phyloP scores from a whole-genome alignment of 2,329 filamentous ascomycete species.

The Colletotrichum sp. region DNA sequence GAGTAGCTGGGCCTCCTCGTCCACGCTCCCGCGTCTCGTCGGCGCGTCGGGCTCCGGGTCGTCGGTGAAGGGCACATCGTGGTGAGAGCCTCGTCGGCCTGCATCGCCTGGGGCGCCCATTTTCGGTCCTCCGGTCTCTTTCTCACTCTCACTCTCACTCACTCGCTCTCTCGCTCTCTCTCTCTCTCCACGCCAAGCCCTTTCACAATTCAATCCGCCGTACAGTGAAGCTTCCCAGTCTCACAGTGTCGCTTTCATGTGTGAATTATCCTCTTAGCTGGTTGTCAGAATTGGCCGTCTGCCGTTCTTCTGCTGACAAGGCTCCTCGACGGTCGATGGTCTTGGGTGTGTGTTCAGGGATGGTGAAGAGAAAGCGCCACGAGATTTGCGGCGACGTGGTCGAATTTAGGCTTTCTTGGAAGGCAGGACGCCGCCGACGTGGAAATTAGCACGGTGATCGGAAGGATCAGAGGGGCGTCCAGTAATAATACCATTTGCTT shows the following conservation, averaged over 20 bases:
- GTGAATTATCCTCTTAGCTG: background rate
- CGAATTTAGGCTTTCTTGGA: background rate
- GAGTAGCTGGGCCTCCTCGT: conserved; percentile 6
- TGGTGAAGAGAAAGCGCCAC: background rate
- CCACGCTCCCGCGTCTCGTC: background rate
- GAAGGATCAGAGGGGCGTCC: background rate
- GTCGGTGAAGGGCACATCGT: conserved; percentile 10
- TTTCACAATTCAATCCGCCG: background rate
- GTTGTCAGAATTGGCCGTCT: background rate
- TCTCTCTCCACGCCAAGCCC: background rate
- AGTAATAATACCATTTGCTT: background rate
- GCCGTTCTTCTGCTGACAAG: background rate
- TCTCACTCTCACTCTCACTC: background rate
- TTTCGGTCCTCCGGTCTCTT: background rate
- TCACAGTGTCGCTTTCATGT: background rate
- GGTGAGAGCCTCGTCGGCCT: background rate
- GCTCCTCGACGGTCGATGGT: background rate
- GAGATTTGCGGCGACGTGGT: background rate
- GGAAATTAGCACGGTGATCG: conserved; percentile 13
- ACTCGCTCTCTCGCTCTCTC: background rate
- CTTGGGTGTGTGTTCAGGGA: background rate
- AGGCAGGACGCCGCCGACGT: background rate
- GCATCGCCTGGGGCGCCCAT: conserved; percentile 10
- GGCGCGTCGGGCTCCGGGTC: background rate
- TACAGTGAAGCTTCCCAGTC: background rate